Evolutionary conservation across 306 rosid genomes (phyloP).

Genomic region (Parietaria judaica): DNA sequence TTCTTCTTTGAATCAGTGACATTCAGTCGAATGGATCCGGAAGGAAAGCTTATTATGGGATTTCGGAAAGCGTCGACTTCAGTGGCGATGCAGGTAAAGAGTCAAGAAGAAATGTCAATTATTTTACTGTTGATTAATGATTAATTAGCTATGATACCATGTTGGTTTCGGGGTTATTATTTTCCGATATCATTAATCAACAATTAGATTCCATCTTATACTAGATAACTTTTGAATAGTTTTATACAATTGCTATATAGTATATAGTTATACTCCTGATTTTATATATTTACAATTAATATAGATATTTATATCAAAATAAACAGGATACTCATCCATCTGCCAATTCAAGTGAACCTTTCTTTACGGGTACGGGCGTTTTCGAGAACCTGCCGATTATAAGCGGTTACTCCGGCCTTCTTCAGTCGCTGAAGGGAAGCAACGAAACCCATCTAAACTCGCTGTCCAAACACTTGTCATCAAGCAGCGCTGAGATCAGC

Average conservation of each 20-base stretch:
- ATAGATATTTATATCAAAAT: conserved; percentile 30
- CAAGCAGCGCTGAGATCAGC: conserved; percentile 57
- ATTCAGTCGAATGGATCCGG: conserved; percentile 99
- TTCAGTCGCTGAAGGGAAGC: conserved; percentile 85
- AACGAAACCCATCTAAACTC: conserved; percentile 61
- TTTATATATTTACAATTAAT: conserved; percentile 24
- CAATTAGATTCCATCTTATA: no score
- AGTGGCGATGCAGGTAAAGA: conserved; percentile 63
- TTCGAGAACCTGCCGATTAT: conserved; percentile 83
- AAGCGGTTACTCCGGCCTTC: conserved; percentile 93
- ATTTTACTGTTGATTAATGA: neutral
- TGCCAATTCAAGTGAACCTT: conserved; percentile 74
- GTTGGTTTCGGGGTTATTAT: no score
- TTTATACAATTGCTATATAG: no score
- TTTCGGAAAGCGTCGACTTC: conserved; percentile 82
- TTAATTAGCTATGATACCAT: no score
- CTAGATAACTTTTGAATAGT: no score
- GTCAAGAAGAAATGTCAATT: conserved; percentile 20
- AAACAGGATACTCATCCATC: conserved; percentile 79
- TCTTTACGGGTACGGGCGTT: conserved; percentile 56
- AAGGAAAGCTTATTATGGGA: conserved; percentile 97
- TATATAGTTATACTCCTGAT: no score
- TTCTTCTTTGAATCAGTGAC: conserved; percentile 52
- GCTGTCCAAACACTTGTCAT: conserved; percentile 60
- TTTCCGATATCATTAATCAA: no score